Conservation (phyloP, 1,139 yeast genomes). For the Hansenula sp. region DNA sequence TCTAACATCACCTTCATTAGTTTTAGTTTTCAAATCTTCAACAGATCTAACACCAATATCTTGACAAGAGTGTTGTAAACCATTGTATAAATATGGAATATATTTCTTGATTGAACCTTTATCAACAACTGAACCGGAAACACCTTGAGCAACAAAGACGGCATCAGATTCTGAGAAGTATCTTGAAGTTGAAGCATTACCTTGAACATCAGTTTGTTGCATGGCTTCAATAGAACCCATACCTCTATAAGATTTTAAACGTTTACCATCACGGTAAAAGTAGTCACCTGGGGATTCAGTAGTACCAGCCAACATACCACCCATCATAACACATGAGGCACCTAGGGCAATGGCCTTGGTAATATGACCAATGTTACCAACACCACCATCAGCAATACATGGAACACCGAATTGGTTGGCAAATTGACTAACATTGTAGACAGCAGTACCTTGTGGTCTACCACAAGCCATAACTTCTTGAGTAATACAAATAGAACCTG, state of each 20-base stretch:
- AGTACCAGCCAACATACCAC: slow-evolving; percentile 98
- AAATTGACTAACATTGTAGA: slow-evolving; percentile 80
- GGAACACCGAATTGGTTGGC: slow-evolving; percentile 91
- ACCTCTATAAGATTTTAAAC: slow-evolving; percentile 97
- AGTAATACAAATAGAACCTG: slow-evolving; percentile 97
- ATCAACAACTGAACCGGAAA: slow-evolving; percentile 93
- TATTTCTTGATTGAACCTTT: slow-evolving; percentile 94
- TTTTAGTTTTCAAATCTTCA: slow-evolving; percentile 58
- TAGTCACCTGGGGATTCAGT: slow-evolving; percentile 98
- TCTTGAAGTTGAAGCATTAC: slow-evolving; percentile 97
- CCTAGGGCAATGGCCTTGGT: slow-evolving; percentile 96
- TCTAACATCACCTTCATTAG: slow-evolving; percentile 70
- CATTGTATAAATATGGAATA: slow-evolving; percentile 89
- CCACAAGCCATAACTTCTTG: slow-evolving; percentile 99
- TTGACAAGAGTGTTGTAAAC: slow-evolving; percentile 98
- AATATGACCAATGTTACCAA: slow-evolving; percentile 97
- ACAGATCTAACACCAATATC: slow-evolving; percentile 87
- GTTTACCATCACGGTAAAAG: slow-evolving; percentile 96
- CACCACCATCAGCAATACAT: slow-evolving; percentile 99
- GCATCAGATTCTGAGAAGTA: slow-evolving; percentile 94
- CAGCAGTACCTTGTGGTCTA: slow-evolving; percentile 99
- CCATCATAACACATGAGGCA: slow-evolving; percentile 99
- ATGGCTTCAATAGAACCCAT: slow-evolving; percentile 99
- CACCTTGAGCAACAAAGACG: slow-evolving; percentile 99
- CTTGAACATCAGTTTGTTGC: slow-evolving; percentile 86